Conservation (phyloP, 352 stramenopile species). For the Plasmopara halstedii region DNA sequence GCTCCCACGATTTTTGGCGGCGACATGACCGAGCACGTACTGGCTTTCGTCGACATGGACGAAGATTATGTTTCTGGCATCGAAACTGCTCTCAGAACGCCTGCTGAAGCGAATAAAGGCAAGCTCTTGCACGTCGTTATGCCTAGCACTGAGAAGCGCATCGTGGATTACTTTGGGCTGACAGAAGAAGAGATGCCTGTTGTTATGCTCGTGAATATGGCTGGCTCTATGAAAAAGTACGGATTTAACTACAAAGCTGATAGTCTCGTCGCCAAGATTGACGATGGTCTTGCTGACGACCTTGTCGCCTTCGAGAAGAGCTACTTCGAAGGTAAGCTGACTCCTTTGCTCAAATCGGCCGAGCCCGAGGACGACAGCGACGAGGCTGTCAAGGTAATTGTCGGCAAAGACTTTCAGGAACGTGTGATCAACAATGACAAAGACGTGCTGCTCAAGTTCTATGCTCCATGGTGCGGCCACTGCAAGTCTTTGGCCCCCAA, state of each 20-base stretch:
- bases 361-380: constrained; percentile 82
- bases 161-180: constrained; percentile 92
- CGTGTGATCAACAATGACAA: constrained; percentile 84
- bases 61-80: constrained; percentile 60
- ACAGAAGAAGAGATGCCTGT: constrained; percentile 80
- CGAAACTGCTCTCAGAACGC: constrained; percentile 47
- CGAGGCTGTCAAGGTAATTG: constrained; percentile 88
- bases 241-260: constrained; percentile 63
- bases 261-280: constrained; percentile 68
- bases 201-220: constrained; percentile 89
- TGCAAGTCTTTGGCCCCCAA: constrained; percentile 88
- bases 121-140: constrained; percentile 88
- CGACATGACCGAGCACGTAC: constrained; percentile 79
- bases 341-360: constrained; percentile 90
- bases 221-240: constrained; percentile 91
- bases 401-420: constrained; percentile 88
- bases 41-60: constrained; percentile 76
- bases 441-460: constrained; percentile 90
- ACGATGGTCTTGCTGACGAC: constrained; percentile 34
- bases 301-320: constrained; percentile 68
- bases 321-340: constrained; percentile 84
- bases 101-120: constrained; percentile 75
- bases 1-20: constrained; percentile 88
- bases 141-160: constrained; percentile 77
- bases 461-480: constrained; percentile 89